phyloP scores from a whole-genome alignment of 371 early-diverging fungal species.

The Haplosporangium sp. region DNA sequence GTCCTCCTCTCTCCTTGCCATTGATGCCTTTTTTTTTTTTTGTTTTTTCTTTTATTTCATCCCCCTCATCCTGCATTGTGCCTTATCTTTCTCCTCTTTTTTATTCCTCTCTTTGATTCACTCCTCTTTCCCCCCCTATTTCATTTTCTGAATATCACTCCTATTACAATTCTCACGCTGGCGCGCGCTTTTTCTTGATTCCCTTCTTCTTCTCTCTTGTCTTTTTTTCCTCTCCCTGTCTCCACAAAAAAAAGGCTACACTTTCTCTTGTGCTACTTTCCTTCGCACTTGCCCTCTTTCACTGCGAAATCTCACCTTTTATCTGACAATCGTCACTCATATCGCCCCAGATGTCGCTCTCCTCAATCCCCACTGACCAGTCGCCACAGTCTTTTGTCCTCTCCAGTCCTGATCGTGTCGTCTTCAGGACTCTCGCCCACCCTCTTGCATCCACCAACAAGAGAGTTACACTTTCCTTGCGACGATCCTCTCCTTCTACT shows the following conservation, averaged over 20 bases:
- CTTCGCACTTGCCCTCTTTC: too few species aligned
- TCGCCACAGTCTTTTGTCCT: slow-evolving; percentile 40
- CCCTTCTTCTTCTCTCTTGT: too few species aligned
- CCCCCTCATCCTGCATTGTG: too few species aligned
- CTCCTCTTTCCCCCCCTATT: too few species aligned
- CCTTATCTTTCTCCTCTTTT: background rate
- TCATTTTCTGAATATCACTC: too few species aligned
- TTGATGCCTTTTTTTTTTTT: background rate
- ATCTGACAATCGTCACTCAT: slow-evolving; percentile 14
- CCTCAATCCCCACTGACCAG: slow-evolving; percentile 24
- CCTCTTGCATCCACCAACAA: slow-evolving; percentile 51
- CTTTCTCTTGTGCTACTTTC: too few species aligned
- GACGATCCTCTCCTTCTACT: slow-evolving; percentile 22
- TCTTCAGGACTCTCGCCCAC: slow-evolving; percentile 49
- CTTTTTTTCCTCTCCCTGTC: too few species aligned
- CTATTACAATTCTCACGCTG: too few species aligned
- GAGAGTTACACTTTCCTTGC: slow-evolving; percentile 43
- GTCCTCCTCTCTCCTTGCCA: background rate
- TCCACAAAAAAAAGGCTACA: too few species aligned
- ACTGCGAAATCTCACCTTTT: background rate
- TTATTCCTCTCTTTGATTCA: too few species aligned
- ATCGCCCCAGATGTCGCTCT: slow-evolving; percentile 29
- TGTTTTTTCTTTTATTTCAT: background rate
- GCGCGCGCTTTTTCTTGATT: too few species aligned
- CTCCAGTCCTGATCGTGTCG: slow-evolving; percentile 48